Base-by-base conservation (phyloP, 768 basidiomycete genomes). In the Russula foetens region DNA sequence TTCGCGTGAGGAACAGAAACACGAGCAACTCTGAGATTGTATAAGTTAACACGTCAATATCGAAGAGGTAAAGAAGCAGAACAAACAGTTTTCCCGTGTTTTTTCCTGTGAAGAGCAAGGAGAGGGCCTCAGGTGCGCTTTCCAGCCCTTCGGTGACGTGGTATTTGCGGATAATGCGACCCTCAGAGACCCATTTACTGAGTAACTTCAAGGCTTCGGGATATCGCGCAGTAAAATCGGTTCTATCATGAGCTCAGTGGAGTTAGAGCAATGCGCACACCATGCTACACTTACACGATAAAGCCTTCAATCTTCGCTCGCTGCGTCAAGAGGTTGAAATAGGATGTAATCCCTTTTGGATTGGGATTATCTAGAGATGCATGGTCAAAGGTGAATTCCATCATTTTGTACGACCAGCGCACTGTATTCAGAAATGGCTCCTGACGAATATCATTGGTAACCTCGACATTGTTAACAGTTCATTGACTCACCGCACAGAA, bases 341-440 rank as follows among this genome's bases (percentile, higher is more conserved):
- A 92, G 50, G 80, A 79, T 57, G 80, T 75, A 14, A 95, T 76
- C 12, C 89, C 89, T 60, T 77, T 79, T 1, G 90, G 86, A 61
- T 78, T 80, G 1, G 74, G 60, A 26, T 76, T 70, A 69, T 89
- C 87, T 89, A 66, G 33, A 35, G 9, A 17, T 17, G 19, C 15
- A 31, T 35, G 4, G n/a, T 19, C 55, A 47, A 15, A 11, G 26
- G 28, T 12, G 39, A 4, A 24, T 15, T 19, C 24, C 2, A 38
- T 21, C 6, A 11, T 21, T 8, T 46, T 26, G 1, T 53, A 12
- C 11, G 31, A n/a, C 23, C 11, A 12, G 71, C 84, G 59, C 63
- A 88, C 87, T 90, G 69, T 93, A 95, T 26, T 81, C 80, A 45
- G 92, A 90, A 64, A 97, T 95, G 23, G 89, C 91, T 55, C 89